Evolutionary conservation across 257 asterid genomes (phyloP).

Genomic region (Jasminum sambac): DNA sequence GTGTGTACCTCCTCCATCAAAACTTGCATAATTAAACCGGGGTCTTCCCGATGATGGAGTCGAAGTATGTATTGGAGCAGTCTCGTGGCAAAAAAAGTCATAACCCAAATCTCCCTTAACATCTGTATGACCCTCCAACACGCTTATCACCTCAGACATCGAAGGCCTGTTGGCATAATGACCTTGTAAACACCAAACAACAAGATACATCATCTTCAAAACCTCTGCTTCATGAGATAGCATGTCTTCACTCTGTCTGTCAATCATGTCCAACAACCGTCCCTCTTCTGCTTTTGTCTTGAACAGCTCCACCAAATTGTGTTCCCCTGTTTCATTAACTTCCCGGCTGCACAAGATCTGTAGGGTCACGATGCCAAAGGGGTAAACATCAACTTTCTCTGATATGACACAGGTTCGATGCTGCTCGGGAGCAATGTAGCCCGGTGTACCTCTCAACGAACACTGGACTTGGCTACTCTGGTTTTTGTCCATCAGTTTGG

Average conservation of each 20-base stretch:
- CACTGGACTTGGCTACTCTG: too few relatives aligned
- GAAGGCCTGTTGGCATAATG: too few relatives aligned
- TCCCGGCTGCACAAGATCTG: conserved; percentile 29
- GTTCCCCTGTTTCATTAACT: conserved; percentile 19
- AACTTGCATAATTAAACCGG: too few relatives aligned
- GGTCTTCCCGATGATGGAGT: conserved; percentile 25
- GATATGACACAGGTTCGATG: too few relatives aligned
- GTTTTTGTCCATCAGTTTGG: too few relatives aligned
- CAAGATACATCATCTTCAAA: conserved; percentile 14
- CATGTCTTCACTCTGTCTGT: conserved; percentile 10
- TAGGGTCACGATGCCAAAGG: conserved; percentile 31
- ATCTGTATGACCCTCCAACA: conserved; percentile 22
- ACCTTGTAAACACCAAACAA: conserved; percentile 39
- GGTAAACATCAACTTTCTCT: too few relatives aligned
- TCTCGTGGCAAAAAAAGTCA: too few relatives aligned
- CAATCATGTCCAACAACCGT: conserved; percentile 16
- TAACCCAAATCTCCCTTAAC: too few relatives aligned
- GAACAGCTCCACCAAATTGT: conserved; percentile 22
- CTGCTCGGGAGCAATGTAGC: too few relatives aligned
- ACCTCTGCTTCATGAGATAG: conserved; percentile 16
- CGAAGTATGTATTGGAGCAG: conserved; percentile 8
- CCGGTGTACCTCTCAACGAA: too few relatives aligned
- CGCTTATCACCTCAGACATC: conserved; percentile 31
- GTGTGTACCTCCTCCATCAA: too few relatives aligned
- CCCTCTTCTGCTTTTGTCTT: conserved; percentile 17